Evolutionary conservation across 2,329 filamentous ascomycete species (phyloP), one percentile per base, ranked within the genome.

Genomic region (Aspergillus sp.): DNA sequence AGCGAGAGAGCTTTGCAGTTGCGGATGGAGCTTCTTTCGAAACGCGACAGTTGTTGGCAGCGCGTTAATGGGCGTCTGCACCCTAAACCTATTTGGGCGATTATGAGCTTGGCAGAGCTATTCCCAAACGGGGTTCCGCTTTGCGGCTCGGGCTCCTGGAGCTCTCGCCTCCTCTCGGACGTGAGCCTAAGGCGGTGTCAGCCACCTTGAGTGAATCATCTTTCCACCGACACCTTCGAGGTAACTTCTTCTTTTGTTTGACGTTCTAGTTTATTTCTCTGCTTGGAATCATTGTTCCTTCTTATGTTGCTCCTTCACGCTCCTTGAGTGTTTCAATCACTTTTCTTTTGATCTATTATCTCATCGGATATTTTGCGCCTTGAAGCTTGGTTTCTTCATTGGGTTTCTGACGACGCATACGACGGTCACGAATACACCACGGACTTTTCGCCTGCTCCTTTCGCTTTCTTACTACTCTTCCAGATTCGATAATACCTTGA

Each of bases 31-130:
- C 47, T 55, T 56, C 41, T 49, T 54, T 55, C 42, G 58, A 64
- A 64, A 70, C 67, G 68, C 67, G 65, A 65, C 60, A 62, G 62
- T 58, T 41, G 34, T 59, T 51, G 48, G 42, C 54, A 68, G 63
- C 72, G 72, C 71, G 71, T 74, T 72, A 74, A 74, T 74, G 68
- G 65, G 64, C 61, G 56, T 42, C 53, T 45, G 20, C 20, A 36
- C 45, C 18, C 71, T 73, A 73, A 53, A 7, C 69, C 66, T 5
- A 48, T 53, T 52, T 3, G 54, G 65, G 44, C 43, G 34, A 11
- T 12, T 9, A 36, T 26, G 41, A 53, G 38, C 68, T 71, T 68
- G 69, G 66, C 63, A 56, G 45, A 48, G 38, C 57, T 61, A 56
- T 53, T 22, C 47, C 49, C 18, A 45, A 39, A 53, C 3, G 5